Evolutionary conservation across 2,329 filamentous ascomycete species (phyloP), one percentile per base, ranked within the genome.

Genomic region (Fusarium ambrosium): DNA sequence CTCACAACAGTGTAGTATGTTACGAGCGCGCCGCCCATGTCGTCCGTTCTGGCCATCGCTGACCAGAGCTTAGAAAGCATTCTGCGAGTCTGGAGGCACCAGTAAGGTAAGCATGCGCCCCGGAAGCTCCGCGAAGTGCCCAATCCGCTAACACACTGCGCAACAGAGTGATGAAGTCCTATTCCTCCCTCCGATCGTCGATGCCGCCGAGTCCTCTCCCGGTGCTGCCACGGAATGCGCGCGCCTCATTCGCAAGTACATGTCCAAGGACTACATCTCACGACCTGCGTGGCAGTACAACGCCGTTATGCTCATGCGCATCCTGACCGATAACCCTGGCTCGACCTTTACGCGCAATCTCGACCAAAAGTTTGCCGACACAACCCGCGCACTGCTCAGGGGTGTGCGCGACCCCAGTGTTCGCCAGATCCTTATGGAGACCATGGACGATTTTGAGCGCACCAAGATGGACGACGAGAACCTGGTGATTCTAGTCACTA

Each of bases 301-400:
- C 85, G 93, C 95, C 73, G 92, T 98, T 79, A 98, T 98, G 97
- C 89, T 99, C 66, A 88, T 97, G 77, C 93, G 96, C 71, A 99
- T 99, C 79, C 87, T 99, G 75, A 89, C 92, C 77, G 95, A 98
- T 82, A 98, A 99, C 81, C 97, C 97, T 0, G 96, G 96, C 34
- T 89, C 89, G 63, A 95, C 92, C 2, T 99, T 99, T 80, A 98
- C 96, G n/a, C 90, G 93, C 76, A 95, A 97, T 81, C 84, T 98
- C 48, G 95, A 98, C 83, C 89, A 92, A 80, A 94, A 94, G 79
- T 98, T 98, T 80, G 90, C 94, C 63, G 89, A 92, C 48, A 91
- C 91, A 1, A 85, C 94, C 18, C 96, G 95, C 84, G 89, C 94
- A 48, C 84, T 98, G 69, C 86, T 98, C 71, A 90, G 92, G 73